phyloP scores from a whole-genome alignment of 2,329 filamentous ascomycete genomes.

The Alternaria metachromatica region DNA sequence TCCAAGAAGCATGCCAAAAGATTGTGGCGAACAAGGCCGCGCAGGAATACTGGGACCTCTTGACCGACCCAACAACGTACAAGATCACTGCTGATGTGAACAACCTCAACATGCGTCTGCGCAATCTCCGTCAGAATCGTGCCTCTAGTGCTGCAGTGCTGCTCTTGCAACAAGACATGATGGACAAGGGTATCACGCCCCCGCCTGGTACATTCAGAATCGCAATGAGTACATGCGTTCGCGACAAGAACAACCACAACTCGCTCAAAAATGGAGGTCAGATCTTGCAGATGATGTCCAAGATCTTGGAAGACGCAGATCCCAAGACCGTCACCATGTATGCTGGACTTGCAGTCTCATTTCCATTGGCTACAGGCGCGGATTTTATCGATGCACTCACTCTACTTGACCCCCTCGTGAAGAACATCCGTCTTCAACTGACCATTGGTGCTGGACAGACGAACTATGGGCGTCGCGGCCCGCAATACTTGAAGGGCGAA shows the following conservation, averaged over 20 bases:
- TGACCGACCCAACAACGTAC: constrained; percentile 63
- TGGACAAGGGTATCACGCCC: constrained; percentile 36
- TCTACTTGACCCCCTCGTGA: constrained; percentile 31
- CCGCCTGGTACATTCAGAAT: constrained; percentile 67
- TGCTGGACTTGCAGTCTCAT: constrained; percentile 35
- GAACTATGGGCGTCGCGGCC: constrained; percentile 8
- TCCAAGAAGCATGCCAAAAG: constrained; percentile 69
- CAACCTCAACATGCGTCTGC: constrained; percentile 73
- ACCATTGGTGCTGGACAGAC: constrained; percentile 28
- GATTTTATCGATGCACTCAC: constrained; percentile 40
- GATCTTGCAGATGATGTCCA: constrained; percentile 61
- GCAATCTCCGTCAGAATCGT: constrained; percentile 69
- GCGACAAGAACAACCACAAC: constrained; percentile 78
- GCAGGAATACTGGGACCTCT: constrained; percentile 77
- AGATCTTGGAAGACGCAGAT: constrained; percentile 38
- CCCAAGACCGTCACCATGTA: constrained; percentile 39
- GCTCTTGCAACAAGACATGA: constrained; percentile 57
- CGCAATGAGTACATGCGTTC: constrained; percentile 74
- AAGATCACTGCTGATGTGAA: constrained; percentile 73
- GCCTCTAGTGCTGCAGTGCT: constrained; percentile 68
- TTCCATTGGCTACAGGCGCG: constrained; percentile 39
- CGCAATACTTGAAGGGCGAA: constrained; percentile 21
- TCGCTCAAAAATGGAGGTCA: constrained; percentile 69
- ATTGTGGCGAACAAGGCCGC: constrained; percentile 68
- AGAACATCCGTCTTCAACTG: constrained; percentile 40